Evolutionary conservation across 2,329 filamentous ascomycete species (phyloP).

Genomic region (Fusarium sp.): DNA sequence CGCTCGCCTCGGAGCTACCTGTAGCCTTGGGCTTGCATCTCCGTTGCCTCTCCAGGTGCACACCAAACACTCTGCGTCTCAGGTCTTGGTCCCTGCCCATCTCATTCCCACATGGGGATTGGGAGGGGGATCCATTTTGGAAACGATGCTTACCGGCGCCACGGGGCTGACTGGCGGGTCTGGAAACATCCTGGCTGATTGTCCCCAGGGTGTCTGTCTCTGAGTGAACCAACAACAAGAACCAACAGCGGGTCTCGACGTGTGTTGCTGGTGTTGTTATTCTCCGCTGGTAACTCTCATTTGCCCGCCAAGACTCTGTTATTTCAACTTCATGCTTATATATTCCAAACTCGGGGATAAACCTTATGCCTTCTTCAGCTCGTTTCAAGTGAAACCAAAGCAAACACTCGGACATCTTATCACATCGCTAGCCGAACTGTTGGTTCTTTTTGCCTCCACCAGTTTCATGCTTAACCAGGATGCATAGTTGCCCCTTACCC

Average conservation of each 20-base stretch:
- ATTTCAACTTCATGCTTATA: neutral
- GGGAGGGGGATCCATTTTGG: neutral
- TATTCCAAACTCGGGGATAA: neutral
- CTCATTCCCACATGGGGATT: neutral
- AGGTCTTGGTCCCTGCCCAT: slow-evolving; percentile 4
- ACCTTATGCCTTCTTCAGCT: neutral
- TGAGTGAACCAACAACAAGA: neutral
- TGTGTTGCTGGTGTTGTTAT: neutral
- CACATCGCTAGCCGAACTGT: neutral
- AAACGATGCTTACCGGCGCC: slow-evolving; percentile 2
- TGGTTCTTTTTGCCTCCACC: slow-evolving; percentile 10
- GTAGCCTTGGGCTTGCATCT: neutral
- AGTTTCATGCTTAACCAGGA: slow-evolving; percentile 21
- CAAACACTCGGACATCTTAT: neutral
- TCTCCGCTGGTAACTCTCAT: neutral
- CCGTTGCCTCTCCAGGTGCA: neutral
- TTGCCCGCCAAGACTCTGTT: neutral
- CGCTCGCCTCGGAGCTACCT: neutral
- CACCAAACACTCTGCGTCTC: slow-evolving; percentile 23
- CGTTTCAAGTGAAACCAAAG: slow-evolving; percentile 23
- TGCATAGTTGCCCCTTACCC: slow-evolving; percentile 6
- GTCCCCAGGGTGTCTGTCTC: slow-evolving; percentile 1
- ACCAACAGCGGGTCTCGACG: neutral
- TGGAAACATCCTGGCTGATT: slow-evolving; percentile 8
- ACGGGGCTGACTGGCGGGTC: slow-evolving; percentile 21